Percentiles rank a stretch among this genome's conserved stretches.
phyloP scores from a whole-genome alignment of 2,329 filamentous ascomycete genomes.

The Fusarium robinianum region DNA sequence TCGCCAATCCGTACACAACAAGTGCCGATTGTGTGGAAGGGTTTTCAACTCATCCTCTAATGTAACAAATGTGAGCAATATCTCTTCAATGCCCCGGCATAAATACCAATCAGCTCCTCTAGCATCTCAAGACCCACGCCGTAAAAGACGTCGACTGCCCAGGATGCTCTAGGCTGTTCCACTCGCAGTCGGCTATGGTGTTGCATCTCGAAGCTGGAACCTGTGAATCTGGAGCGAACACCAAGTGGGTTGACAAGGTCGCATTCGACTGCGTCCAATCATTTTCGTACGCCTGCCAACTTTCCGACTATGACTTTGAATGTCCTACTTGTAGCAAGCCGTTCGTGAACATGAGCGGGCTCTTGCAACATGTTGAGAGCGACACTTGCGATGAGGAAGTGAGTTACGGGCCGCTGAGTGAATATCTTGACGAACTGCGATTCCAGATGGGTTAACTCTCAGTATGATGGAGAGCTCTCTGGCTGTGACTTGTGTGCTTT shows the following conservation, averaged over 20 bases:
- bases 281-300: conserved; percentile 26
- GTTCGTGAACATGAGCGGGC: conserved; percentile 17
- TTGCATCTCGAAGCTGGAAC: conserved; percentile 22
- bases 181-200: conserved; percentile 17
- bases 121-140: conserved; percentile 18
- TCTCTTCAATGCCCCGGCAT: neutral
- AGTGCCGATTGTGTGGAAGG: conserved; percentile 3
- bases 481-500: too few relatives aligned
- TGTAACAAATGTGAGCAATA: conserved; percentile 10
- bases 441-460: too few relatives aligned
- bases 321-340: conserved; percentile 21
- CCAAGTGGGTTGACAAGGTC: conserved; percentile 7
- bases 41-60: conserved; percentile 3
- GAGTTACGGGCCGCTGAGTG: too few relatives aligned
- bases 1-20: conserved; percentile 5
- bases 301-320: conserved; percentile 11
- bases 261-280: conserved; percentile 15
- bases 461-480: too few relatives aligned
- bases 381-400: conserved; percentile 15
- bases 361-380: conserved; percentile 27
- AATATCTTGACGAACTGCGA: too few relatives aligned
- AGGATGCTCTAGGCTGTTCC: conserved; percentile 13
- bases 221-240: conserved; percentile 9
- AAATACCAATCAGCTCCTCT: neutral
- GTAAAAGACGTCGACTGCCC: conserved; percentile 11